phyloP scores from a whole-genome alignment of 352 stramenopile species.

The Globisporangium barbulae region DNA sequence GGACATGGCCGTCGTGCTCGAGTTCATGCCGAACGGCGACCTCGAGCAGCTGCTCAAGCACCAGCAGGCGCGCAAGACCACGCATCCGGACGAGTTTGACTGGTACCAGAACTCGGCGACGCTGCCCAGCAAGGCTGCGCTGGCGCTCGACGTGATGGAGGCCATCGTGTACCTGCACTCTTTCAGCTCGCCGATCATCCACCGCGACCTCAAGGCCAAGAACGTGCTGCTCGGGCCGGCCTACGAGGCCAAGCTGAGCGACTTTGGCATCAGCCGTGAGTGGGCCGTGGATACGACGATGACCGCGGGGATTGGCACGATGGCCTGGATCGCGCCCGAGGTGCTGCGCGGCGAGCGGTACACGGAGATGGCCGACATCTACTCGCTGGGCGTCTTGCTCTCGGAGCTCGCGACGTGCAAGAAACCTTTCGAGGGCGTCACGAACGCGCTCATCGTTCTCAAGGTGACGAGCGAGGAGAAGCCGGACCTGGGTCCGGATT shows the following conservation, averaged over 20 bases:
- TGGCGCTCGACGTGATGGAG: conserved; percentile 75
- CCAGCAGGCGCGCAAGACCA: conserved; percentile 35
- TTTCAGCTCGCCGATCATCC: conserved; percentile 79
- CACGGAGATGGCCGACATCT: conserved; percentile 84
- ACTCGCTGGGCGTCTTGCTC: conserved; percentile 82
- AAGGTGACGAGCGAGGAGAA: conserved; percentile 74
- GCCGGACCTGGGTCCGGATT: conserved; percentile 51
- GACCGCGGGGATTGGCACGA: conserved; percentile 80
- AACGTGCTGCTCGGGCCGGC: conserved; percentile 65
- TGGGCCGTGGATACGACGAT: conserved; percentile 76
- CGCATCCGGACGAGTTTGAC: conserved; percentile 52
- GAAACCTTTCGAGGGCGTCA: conserved; percentile 67
- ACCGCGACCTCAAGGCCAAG: conserved; percentile 76
- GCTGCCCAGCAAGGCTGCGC: conserved; percentile 44
- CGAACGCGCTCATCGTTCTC: conserved; percentile 67
- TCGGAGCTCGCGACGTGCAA: conserved; percentile 66
- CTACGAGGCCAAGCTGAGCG: conserved; percentile 74
- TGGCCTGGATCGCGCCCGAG: conserved; percentile 83
- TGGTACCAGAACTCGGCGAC: conserved; percentile 60
- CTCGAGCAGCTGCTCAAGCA: conserved; percentile 68
- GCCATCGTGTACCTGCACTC: conserved; percentile 82
- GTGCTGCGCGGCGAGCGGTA: conserved; percentile 79
- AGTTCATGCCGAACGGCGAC: conserved; percentile 79
- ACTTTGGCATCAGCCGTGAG: conserved; percentile 82
- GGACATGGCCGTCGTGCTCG: conserved; percentile 77